Percentiles rank a stretch among this genome's conserved stretches.
Evolutionary conservation across 306 rosid species (phyloP).

Genomic region (Albizia julibrissin): DNA sequence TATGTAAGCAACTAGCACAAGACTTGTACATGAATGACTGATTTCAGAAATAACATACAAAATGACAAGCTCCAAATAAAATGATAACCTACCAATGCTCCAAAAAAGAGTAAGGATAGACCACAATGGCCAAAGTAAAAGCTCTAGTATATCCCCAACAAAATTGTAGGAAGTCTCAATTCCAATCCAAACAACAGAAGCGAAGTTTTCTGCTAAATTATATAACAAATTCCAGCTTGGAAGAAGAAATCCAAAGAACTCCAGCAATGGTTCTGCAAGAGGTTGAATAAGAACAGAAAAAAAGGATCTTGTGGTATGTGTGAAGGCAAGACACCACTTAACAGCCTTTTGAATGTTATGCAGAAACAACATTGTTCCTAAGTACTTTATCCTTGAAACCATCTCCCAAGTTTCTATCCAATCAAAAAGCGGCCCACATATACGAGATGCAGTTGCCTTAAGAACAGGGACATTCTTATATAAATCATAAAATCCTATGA

Average conservation of each 20-base stretch:
- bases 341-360: slow-evolving; percentile 88
- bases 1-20: slow-evolving; percentile 23
- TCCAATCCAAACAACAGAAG: slow-evolving; percentile 65
- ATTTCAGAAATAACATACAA: slow-evolving; percentile 4
- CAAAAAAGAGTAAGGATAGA: slow-evolving; percentile 53
- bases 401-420: slow-evolving; percentile 99
- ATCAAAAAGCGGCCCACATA: slow-evolving; percentile 95
- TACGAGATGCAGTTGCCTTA: slow-evolving; percentile 88
- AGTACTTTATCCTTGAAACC: slow-evolving; percentile 91
- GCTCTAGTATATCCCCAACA: slow-evolving; percentile 64
- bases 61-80: slow-evolving; percentile 28
- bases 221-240: slow-evolving; percentile 60
- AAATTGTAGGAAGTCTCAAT: slow-evolving; percentile 52
- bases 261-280: slow-evolving; percentile 56
- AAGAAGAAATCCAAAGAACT: slow-evolving; percentile 66
- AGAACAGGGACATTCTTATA: slow-evolving; percentile 99
- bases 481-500: slow-evolving; percentile 92
- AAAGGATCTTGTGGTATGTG: slow-evolving; percentile 64
- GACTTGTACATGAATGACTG: slow-evolving; percentile 8
- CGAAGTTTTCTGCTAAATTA: slow-evolving; percentile 52
- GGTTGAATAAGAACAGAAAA: slow-evolving; percentile 81
- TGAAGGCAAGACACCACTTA: slow-evolving; percentile 73
- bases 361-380: slow-evolving; percentile 96
- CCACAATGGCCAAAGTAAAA: slow-evolving; percentile 75
- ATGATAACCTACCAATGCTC: slow-evolving; percentile 74